These are phyloP conservation scores for Fusarium compactum DNA, from an alignment of 2,329 filamentous ascomycete species.

Conservation along the genomic window DNA sequence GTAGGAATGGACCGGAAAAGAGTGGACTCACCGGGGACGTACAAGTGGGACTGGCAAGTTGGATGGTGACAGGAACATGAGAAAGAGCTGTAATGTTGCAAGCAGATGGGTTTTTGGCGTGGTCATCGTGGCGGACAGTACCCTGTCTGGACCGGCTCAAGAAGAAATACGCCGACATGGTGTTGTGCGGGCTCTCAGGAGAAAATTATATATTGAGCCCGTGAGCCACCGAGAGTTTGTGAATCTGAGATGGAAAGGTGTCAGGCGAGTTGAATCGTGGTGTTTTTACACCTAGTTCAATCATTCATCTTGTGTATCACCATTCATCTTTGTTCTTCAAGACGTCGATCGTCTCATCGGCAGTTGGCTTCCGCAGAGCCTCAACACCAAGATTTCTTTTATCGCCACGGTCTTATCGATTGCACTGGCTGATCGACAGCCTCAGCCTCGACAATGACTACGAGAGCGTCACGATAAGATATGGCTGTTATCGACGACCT, in stretches of 20 bases:
- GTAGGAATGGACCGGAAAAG: constrained; percentile 34
- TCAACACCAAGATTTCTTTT: constrained; percentile 23
- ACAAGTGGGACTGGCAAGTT: constrained; percentile 29
- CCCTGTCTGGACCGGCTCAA: constrained; percentile 38
- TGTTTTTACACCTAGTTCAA: constrained; percentile 5
- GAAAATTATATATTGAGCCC: constrained; percentile 39
- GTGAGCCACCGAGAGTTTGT: constrained; percentile 10
- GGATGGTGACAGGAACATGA: constrained; percentile 27
- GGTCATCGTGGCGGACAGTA: constrained; percentile 37
- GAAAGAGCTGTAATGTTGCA: constrained; percentile 28
- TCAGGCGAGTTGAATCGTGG: constrained; percentile 4
- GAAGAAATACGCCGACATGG: constrained; percentile 36
- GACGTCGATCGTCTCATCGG: constrained; percentile 19
- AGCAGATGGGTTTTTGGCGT: constrained; percentile 31
- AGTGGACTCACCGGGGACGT: constrained; percentile 36
- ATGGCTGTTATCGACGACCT: constrained; percentile 3
- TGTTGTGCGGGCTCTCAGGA: constrained; percentile 16
- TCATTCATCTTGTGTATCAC: neutral
- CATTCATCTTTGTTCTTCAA: neutral
- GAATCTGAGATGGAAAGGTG: neutral
- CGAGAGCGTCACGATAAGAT: constrained; percentile 27
- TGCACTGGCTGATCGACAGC: constrained; percentile 17
- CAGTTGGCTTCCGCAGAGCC: constrained; percentile 38
- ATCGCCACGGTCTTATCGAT: constrained; percentile 23
- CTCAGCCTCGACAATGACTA: constrained; percentile 5